A percentile compares a stretch with the other conserved stretches of the same genome.
These are phyloP conservation scores for Ajuga chamaepitys DNA, from an alignment of 257 asterid species.

Conservation along the genomic window DNA sequence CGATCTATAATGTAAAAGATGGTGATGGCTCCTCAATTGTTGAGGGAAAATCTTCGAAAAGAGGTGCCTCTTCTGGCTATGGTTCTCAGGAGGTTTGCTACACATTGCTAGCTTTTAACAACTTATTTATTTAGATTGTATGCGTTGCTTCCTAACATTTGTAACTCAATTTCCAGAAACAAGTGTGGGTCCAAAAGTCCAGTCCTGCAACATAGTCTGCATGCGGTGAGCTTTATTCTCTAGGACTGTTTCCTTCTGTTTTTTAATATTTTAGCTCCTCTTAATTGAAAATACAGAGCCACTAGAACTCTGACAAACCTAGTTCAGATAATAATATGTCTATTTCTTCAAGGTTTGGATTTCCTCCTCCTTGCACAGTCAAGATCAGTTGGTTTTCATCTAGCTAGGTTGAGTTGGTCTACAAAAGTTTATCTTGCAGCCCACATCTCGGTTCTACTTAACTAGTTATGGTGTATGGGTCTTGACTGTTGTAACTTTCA, in stretches of 20 bases:
- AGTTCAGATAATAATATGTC: neutral
- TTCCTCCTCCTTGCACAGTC: neutral
- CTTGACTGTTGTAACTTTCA: neutral
- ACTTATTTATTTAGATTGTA: slow-evolving; percentile 4
- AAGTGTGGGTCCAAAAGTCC: slow-evolving; percentile 97
- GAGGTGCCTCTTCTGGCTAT: slow-evolving; percentile 58
- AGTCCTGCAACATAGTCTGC: slow-evolving; percentile 64
- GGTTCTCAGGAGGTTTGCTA: slow-evolving; percentile 60
- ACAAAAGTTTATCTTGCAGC: neutral
- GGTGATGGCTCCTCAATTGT: slow-evolving; percentile 46
- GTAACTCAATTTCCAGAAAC: slow-evolving; percentile 52
- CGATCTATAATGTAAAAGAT: slow-evolving; percentile 44
- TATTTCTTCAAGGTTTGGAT: neutral
- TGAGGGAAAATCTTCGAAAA: slow-evolving; percentile 61
- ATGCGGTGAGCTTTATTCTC: slow-evolving; percentile 41
- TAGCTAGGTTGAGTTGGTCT: neutral
- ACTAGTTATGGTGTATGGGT: neutral
- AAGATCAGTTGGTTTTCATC: neutral
- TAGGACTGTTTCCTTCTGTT: neutral
- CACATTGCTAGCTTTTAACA: slow-evolving; percentile 7
- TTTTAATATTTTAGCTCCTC: slow-evolving; percentile 1
- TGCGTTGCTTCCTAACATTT: neutral
- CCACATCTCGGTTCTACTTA: neutral
- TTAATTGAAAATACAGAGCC: neutral
- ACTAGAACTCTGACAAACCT: neutral